A percentile compares a stretch with the other conserved stretches of the same genome.
Conservation (phyloP, 768 basidiomycete genomes). For the Leucosporidium yakuticum region DNA sequence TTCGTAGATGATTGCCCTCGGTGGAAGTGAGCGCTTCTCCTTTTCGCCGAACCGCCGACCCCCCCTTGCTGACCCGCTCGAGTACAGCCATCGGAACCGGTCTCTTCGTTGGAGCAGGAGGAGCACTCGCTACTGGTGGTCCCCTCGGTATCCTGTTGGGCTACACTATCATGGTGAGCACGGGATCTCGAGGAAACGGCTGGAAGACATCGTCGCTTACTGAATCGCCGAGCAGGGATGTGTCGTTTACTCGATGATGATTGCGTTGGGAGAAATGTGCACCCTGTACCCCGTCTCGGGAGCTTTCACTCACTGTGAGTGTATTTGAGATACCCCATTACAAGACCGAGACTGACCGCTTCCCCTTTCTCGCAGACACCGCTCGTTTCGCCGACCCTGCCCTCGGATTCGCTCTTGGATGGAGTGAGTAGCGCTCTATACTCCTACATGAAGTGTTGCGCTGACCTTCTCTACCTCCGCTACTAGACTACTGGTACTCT, state of each 20-base stretch:
- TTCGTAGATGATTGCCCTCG: no score
- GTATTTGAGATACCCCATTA: no score
- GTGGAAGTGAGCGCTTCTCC: no score
- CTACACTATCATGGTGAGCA: background rate
- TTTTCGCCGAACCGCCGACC: no score
- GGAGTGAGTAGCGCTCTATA: conserved; percentile 50
- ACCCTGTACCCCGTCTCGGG: conserved; percentile 27
- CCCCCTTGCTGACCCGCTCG: no score
- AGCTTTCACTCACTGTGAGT: conserved; percentile 17
- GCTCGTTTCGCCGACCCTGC: conserved; percentile 35
- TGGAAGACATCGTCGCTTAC: no score
- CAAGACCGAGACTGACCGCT: no score
- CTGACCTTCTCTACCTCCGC: background rate
- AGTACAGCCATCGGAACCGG: background rate
- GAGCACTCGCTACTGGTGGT: background rate
- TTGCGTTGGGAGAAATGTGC: conserved; percentile 28
- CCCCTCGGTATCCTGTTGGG: background rate
- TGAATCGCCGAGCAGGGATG: background rate
- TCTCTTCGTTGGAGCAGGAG: background rate
- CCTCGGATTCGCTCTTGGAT: conserved; percentile 37
- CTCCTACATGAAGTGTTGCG: background rate
- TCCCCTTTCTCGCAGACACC: background rate
- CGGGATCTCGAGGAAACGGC: no score
- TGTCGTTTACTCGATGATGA: conserved; percentile 16
- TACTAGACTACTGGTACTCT: background rate